Evolutionary conservation across 2,329 filamentous ascomycete species (phyloP), one percentile per base, ranked within the genome.

Genomic region (Hymenotorrendiella dingleyae): DNA sequence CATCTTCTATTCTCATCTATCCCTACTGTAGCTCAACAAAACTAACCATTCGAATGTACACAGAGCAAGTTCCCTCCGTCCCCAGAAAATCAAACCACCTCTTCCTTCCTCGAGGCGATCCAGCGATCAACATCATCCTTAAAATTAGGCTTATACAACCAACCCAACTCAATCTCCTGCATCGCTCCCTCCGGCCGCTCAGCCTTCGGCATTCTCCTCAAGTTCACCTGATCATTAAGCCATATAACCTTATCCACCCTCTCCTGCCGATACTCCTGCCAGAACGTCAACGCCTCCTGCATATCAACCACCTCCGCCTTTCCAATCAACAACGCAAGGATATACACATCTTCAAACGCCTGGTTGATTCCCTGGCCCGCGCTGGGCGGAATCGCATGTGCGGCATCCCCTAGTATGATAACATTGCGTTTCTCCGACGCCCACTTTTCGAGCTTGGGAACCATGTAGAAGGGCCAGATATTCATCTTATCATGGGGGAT

Each of bases 331-430:
- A 66, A 54, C 1, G 69, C 64, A 10, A 73, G 61, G 0, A 62
- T 64, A 35, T 66, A 67, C 1, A 68, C 65, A 42, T 76, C 72
- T 45, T 76, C 72, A 20, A 71, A 66, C 0, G 67, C 67, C 36
- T 70, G 66, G 39, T 69, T 70, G 1, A 64, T 61, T 0, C 69
- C 67, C 44, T 71, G 69, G 0, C 70, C 69, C 0, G 67, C 64
- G 0, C 66, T 65, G 0, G 68, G 70, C 0, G 69, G 68, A 8
- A 72, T 66, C 0, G 66, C 69, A 32, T 73, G 69, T 0, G 68
- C 69, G 6, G 67, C 67, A 14, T 72, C 69, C 0, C 69, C 69
- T 1, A 72, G 53, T 12, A 76, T 65, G 4, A 70, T 54, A 6
- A 67, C 61, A 3, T 60, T 49, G 4, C 53, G 53, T 4, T 47